These are phyloP conservation scores for Calonectria ilicicola DNA, from an alignment of 2,329 filamentous ascomycete genomes.

Conservation along the genomic window DNA sequence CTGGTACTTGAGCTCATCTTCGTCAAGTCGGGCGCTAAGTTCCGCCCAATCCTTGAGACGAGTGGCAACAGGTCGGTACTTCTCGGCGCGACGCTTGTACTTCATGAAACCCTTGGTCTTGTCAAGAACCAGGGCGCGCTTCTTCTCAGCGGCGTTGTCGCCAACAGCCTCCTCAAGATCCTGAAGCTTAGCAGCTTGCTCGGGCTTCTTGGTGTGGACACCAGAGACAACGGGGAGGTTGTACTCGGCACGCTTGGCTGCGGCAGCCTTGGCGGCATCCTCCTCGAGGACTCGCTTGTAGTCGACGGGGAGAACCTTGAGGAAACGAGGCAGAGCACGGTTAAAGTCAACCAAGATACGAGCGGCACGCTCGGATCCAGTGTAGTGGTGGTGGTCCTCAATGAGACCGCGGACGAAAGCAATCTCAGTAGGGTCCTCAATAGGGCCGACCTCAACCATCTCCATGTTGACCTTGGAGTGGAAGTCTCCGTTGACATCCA, in stretches of 20 bases:
- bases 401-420: constrained; percentile 91
- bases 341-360: constrained; percentile 96
- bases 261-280: constrained; percentile 86
- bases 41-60: constrained; percentile 95
- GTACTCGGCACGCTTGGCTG: constrained; percentile 87
- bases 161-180: constrained; percentile 94
- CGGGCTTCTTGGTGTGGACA: constrained; percentile 70
- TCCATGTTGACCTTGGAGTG: constrained; percentile 94
- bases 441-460: constrained; percentile 90
- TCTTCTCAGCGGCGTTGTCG: constrained; percentile 88
- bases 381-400: constrained; percentile 98
- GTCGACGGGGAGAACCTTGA: constrained; percentile 94
- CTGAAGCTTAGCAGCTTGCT: constrained; percentile 76
- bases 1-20: constrained; percentile 97
- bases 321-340: constrained; percentile 87
- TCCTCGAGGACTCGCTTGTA: constrained; percentile 94
- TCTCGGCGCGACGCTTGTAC: constrained; percentile 91
- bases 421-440: constrained; percentile 90
- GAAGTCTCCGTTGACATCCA: constrained; percentile 92
- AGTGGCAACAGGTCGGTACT: constrained; percentile 87
- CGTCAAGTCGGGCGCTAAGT: constrained; percentile 85
- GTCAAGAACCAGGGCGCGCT: constrained; percentile 91
- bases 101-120: constrained; percentile 99
- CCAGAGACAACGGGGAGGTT: constrained; percentile 82
- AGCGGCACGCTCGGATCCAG: constrained; percentile 92